phyloP scores from a whole-genome alignment of 306 rosid species.

The Castanopsis chinensis region DNA sequence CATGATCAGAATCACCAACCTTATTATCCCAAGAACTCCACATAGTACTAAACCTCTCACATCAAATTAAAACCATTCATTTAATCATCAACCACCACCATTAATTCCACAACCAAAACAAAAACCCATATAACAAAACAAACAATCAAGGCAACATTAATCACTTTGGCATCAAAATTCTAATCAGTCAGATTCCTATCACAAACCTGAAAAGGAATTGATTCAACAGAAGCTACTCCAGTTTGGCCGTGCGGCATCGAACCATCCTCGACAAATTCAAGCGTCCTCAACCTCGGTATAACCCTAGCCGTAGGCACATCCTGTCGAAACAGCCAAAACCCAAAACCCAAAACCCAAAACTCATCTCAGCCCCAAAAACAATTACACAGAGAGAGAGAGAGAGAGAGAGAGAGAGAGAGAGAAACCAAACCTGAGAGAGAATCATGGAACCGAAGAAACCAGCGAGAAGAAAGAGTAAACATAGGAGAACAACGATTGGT shows the following conservation, averaged over 20 bases:
- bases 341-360: not conserved
- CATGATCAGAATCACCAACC: not conserved
- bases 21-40: not conserved
- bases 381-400: not conserved
- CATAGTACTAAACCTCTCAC: not conserved
- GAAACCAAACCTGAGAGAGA: slow-evolving; percentile 9
- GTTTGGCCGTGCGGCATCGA: slow-evolving; percentile 22
- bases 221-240: slow-evolving; percentile 21
- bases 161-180: no score
- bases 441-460: slow-evolving; percentile 20
- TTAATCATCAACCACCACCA: not conserved
- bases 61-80: slow-evolving; percentile 2
- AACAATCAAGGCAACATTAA: not conserved
- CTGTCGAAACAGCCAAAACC: not conserved
- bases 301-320: not conserved
- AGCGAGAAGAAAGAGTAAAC: slow-evolving; percentile 14
- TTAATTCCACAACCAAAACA: not conserved
- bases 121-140: not conserved
- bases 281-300: slow-evolving; percentile 2
- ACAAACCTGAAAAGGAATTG: slow-evolving; percentile 39
- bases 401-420: not conserved
- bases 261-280: slow-evolving; percentile 14
- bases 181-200: not conserved
- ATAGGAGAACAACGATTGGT: slow-evolving; percentile 12
- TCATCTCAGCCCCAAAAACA: not conserved